These are phyloP conservation scores for Trametes cubensis DNA, from an alignment of 768 basidiomycete species.

Conservation along the genomic window DNA sequence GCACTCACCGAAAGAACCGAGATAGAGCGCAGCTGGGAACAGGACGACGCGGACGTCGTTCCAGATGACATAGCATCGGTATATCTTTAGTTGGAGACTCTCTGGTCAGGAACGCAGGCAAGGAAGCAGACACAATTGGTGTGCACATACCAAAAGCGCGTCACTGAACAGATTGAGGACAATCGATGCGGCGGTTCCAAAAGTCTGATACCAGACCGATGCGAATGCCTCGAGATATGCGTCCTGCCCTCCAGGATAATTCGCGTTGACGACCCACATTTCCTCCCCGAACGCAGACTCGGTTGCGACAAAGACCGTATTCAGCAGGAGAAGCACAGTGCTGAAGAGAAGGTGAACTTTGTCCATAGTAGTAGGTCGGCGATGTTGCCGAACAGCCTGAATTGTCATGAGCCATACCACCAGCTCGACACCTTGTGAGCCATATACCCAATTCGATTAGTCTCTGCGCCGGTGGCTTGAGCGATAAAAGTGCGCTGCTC, in stretches of 20 bases:
- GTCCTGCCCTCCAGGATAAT: conserved; percentile 39
- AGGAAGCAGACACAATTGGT: background rate
- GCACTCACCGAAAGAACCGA: conserved; percentile 10
- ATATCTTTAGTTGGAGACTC: background rate
- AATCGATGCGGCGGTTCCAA: conserved; percentile 28
- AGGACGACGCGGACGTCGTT: conserved; percentile 3
- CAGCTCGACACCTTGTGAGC: conserved; percentile 29
- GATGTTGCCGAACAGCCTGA: conserved; percentile 17
- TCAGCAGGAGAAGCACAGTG: conserved; percentile 34
- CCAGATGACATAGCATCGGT: conserved; percentile 11
- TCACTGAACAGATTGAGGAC: conserved; percentile 42
- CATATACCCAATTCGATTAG: background rate
- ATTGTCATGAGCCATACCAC: conserved; percentile 32
- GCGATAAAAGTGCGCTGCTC: background rate
- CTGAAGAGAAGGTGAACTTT: conserved; percentile 30
- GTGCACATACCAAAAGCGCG: conserved; percentile 39
- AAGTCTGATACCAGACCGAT: conserved; percentile 36
- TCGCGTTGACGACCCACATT: conserved; percentile 40
- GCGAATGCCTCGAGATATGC: conserved; percentile 36
- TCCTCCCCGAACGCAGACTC: conserved; percentile 37
- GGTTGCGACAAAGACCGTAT: conserved; percentile 36
- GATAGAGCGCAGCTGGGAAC: conserved; percentile 10
- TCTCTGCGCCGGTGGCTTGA: background rate
- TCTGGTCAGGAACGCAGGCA: background rate
- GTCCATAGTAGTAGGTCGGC: conserved; percentile 7